phyloP scores from a whole-genome alignment of 441 rosid species.

The Populus tomentosa region DNA sequence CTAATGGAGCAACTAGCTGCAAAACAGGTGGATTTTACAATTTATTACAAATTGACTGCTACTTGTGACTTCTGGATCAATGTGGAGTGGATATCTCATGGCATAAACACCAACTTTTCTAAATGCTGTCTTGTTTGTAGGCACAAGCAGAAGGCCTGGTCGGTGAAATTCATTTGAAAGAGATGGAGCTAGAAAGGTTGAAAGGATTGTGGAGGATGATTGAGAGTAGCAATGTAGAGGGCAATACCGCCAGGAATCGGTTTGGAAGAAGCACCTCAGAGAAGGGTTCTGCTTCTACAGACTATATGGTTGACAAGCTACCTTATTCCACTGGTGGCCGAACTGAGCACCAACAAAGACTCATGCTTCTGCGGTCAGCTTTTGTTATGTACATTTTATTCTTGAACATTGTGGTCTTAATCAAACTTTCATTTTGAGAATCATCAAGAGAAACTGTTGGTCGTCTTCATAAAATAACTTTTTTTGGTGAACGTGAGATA shows the following conservation, averaged over 20 bases:
- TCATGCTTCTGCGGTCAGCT: constrained; percentile 73
- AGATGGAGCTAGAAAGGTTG: constrained; percentile 69
- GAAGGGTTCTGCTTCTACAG: constrained; percentile 48
- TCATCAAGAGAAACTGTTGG: background rate
- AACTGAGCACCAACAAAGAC: constrained; percentile 57
- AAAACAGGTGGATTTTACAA: constrained; percentile 59
- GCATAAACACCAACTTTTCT: background rate
- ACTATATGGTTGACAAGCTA: constrained; percentile 49
- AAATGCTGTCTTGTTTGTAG: constrained; percentile 28
- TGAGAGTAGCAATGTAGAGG: constrained; percentile 51
- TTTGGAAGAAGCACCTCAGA: no score
- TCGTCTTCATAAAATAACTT: background rate
- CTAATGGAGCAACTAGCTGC: constrained; percentile 81
- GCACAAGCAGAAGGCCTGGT: constrained; percentile 87
- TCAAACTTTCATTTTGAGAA: constrained; percentile 79
- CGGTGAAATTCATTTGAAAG: constrained; percentile 62
- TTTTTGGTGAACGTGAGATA: background rate
- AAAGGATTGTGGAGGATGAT: constrained; percentile 58
- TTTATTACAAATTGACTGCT: background rate
- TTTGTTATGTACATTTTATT: constrained; percentile 77
- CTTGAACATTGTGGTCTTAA: constrained; percentile 69
- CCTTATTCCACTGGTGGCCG: constrained; percentile 48
- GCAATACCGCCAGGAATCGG: constrained; percentile 60
- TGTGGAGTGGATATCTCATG: background rate
- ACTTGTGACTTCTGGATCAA: background rate